Conservation (phyloP, 192 early-diverging fungal genomes). For the Backusella sp. region DNA sequence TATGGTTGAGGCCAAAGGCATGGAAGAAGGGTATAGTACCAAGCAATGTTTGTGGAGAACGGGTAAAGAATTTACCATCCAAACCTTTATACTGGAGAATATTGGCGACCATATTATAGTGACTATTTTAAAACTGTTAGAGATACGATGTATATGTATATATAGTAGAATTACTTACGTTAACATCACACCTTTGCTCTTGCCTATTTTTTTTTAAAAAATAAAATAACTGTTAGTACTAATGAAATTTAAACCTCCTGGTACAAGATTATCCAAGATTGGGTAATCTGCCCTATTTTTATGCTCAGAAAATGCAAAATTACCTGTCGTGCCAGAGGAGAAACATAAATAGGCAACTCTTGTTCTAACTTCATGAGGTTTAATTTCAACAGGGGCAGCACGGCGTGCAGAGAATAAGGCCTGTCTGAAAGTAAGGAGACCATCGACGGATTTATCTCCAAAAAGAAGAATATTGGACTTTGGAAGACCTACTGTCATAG, state of each 20-base stretch:
- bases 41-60: not conserved
- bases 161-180: slow-evolving; percentile 52
- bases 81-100: slow-evolving; percentile 8
- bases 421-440: not conserved
- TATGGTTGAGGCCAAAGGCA: slow-evolving; percentile 24
- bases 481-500: slow-evolving; percentile 30
- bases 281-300: not conserved
- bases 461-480: slow-evolving; percentile 38
- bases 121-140: slow-evolving; percentile 46
- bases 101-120: slow-evolving; percentile 27
- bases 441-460: slow-evolving; percentile 27
- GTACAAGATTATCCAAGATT: not conserved
- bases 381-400: slow-evolving; percentile 17
- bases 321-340: slow-evolving; percentile 32
- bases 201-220: not conserved
- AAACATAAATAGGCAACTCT: slow-evolving; percentile 32
- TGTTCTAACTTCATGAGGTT: slow-evolving; percentile 17
- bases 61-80: slow-evolving; percentile 43
- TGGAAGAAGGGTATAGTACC: slow-evolving; percentile 33
- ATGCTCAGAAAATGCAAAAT: not conserved
- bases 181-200: slow-evolving; percentile 27
- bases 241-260: not conserved
- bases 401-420: slow-evolving; percentile 7
- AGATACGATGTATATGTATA: slow-evolving; percentile 51
- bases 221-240: not conserved